Evolutionary conservation across 345 rosid species (phyloP).

Genomic region (Eucalyptus virginea): DNA sequence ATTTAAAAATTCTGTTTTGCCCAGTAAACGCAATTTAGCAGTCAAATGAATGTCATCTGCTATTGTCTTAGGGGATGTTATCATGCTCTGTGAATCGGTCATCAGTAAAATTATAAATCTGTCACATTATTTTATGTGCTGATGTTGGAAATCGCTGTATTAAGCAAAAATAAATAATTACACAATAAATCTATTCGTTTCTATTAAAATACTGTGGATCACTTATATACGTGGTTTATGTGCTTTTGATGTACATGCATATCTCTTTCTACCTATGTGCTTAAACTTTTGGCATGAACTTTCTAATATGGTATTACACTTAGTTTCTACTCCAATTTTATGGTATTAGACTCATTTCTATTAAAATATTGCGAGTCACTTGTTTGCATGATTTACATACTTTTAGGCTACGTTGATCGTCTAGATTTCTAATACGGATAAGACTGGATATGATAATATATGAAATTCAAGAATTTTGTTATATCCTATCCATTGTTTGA

Average conservation of each 20-base stretch:
- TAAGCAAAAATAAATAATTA: neutral
- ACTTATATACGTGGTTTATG: neutral
- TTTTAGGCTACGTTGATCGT: fast-evolving
- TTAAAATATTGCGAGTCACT: too few relatives aligned
- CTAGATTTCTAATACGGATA: too few relatives aligned
- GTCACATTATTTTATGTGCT: neutral
- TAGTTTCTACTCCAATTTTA: too few relatives aligned
- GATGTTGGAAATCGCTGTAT: neutral
- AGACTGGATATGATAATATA: too few relatives aligned
- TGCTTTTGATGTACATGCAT: neutral
- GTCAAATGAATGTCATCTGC: neutral
- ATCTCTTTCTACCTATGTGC: neutral
- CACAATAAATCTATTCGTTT: neutral
- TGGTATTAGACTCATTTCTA: too few relatives aligned
- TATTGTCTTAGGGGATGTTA: neutral
- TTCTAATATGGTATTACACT: too few relatives aligned
- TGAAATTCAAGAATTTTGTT: too few relatives aligned
- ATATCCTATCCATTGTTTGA: fast-evolving
- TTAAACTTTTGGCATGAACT: too few relatives aligned
- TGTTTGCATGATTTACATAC: too few relatives aligned
- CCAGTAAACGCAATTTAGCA: neutral
- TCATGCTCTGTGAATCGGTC: neutral
- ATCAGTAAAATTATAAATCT: neutral
- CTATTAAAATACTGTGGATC: neutral
- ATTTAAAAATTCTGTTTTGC: neutral